Conservation (phyloP, 2,329 filamentous ascomycete species). For the Aspergillus aculeatinus region DNA sequence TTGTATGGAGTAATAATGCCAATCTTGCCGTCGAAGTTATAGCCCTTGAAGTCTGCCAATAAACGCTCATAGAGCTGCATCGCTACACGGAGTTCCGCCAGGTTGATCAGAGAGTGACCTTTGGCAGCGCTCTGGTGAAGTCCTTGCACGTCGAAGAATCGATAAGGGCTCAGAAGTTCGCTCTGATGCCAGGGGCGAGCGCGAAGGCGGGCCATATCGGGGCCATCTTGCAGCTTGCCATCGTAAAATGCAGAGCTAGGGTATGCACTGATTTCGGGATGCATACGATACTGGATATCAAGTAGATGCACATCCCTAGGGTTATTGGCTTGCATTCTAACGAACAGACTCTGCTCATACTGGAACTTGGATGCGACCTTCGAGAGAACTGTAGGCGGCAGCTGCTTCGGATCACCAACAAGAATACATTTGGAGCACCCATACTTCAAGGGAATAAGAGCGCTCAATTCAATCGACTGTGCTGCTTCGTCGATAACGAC, state of each 20-base stretch:
- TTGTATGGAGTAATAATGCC: conserved; percentile 99
- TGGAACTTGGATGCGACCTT: conserved; percentile 88
- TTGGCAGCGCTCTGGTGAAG: conserved; percentile 76
- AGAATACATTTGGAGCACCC: conserved; percentile 95
- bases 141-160: conserved; percentile 95
- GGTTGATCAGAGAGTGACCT: conserved; percentile 87
- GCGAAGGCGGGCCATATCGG: conserved; percentile 74
- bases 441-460: conserved; percentile 94
- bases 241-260: conserved; percentile 93
- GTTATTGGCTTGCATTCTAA: conserved; percentile 94
- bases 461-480: conserved; percentile 95
- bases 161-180: conserved; percentile 80
- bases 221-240: conserved; percentile 77
- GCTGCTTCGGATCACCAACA: conserved; percentile 94
- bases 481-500: conserved; percentile 98
- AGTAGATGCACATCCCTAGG: conserved; percentile 85
- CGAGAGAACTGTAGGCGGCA: conserved; percentile 93
- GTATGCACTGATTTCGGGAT: conserved; percentile 90
- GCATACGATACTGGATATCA: conserved; percentile 99
- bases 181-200: conserved; percentile 82
- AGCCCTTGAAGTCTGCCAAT: conserved; percentile 65
- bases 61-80: conserved; percentile 81
- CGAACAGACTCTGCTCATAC: conserved; percentile 97
- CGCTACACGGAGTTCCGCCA: conserved; percentile 81
- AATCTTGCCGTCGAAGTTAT: conserved; percentile 77